These are phyloP conservation scores for Vitellaria paradoxa DNA, from an alignment of 179 eudicot genomes.

Conservation along the genomic window DNA sequence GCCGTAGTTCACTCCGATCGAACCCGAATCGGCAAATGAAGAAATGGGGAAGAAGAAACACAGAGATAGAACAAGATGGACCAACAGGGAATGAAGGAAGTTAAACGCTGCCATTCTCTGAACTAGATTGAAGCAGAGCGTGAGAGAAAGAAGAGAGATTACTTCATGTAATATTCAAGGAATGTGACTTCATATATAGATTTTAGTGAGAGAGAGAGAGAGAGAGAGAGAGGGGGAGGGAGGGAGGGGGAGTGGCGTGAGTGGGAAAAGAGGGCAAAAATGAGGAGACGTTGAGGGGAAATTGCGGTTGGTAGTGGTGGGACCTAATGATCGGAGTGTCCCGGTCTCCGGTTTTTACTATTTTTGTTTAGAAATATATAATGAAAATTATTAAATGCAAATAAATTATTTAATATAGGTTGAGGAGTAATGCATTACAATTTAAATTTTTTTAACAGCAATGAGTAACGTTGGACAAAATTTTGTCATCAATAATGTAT, in stretches of 20 bases:
- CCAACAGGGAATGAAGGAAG: constrained; percentile 4
- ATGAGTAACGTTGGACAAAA: too few relatives aligned
- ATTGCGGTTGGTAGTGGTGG: not conserved
- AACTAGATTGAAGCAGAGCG: not conserved
- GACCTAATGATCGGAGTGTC: not conserved
- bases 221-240: not conserved
- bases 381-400: too few relatives aligned
- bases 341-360: not conserved
- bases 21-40: constrained; percentile 30
- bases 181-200: constrained; percentile 3
- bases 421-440: too few relatives aligned
- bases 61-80: constrained; percentile 21
- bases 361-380: not conserved
- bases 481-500: too few relatives aligned
- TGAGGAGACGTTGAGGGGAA: not conserved
- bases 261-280: constrained; percentile 8
- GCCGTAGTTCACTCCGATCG: constrained; percentile 75
- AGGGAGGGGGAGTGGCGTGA: constrained; percentile 14
- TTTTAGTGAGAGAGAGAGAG: too few relatives aligned
- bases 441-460: too few relatives aligned
- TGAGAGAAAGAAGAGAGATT: constrained; percentile 5
- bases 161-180: not conserved
- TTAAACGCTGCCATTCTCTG: constrained; percentile 10
- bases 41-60: not conserved
- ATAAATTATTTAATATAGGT: too few relatives aligned